phyloP scores from a whole-genome alignment of 1,139 yeast genomes.

The Hemisphaericaspora xylanilytica region DNA sequence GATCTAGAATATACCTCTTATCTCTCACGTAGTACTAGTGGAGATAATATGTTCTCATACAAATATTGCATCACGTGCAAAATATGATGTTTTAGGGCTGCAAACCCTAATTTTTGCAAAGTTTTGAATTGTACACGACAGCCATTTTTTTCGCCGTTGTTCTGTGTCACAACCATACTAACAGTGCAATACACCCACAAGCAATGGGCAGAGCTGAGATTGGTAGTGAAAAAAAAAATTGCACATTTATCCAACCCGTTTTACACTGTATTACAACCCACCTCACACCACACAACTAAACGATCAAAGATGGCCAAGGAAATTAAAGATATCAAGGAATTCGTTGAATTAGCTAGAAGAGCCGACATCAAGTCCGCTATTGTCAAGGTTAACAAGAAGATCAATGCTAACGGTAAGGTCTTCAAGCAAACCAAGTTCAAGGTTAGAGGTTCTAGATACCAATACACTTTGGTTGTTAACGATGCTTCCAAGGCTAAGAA shows the following conservation, averaged over 20 bases:
- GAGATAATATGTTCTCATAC: too few relatives aligned
- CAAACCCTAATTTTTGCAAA: background rate
- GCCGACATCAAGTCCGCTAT: slow-evolving; percentile 92
- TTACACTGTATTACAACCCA: background rate
- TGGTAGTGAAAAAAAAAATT: slow-evolving; percentile 6
- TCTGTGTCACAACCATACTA: background rate
- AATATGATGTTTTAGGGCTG: background rate
- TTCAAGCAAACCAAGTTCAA: slow-evolving; percentile 97
- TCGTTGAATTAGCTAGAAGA: slow-evolving; percentile 97
- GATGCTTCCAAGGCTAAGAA: slow-evolving; percentile 98
- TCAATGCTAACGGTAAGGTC: slow-evolving; percentile 80
- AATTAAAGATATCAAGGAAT: slow-evolving; percentile 95
- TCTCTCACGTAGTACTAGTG: too few relatives aligned
- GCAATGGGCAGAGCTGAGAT: background rate
- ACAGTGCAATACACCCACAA: background rate
- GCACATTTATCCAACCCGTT: slow-evolving; percentile 1
- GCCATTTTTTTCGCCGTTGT: background rate
- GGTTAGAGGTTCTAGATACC: slow-evolving; percentile 94
- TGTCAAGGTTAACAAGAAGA: slow-evolving; percentile 85
- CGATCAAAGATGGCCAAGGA: slow-evolving; percentile 42
- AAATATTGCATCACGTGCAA: background rate
- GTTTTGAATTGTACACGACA: background rate
- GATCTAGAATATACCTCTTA: too few relatives aligned
- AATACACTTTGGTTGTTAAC: slow-evolving; percentile 93
- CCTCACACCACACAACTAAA: slow-evolving; percentile 19